Percentiles rank a stretch among this genome's conserved stretches.
These are phyloP conservation scores for Erysimum cheiri DNA, from an alignment of 441 rosid species.

Conservation along the genomic window DNA sequence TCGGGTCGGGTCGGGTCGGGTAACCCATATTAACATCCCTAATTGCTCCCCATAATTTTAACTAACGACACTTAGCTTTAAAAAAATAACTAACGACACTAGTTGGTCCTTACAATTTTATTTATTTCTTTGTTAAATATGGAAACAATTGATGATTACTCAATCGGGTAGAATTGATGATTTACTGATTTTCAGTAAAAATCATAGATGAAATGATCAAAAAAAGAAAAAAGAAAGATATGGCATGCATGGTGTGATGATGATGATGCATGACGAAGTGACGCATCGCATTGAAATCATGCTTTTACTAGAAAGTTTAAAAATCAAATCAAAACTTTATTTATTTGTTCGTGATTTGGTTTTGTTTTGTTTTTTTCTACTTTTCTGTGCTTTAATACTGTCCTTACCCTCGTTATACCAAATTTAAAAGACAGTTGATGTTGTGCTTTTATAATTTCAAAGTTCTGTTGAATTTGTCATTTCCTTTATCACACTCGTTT, in stretches of 20 bases:
- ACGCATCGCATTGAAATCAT: slow-evolving; percentile 37
- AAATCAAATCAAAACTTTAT: slow-evolving; percentile 42
- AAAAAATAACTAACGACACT: too few species aligned
- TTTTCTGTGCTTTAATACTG: slow-evolving; percentile 38
- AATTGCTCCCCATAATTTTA: too few species aligned
- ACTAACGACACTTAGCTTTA: too few species aligned
- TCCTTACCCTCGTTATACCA: slow-evolving; percentile 33
- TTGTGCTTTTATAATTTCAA: too few species aligned
- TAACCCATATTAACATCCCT: too few species aligned
- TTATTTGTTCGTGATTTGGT: too few species aligned
- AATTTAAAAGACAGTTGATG: slow-evolving; percentile 40
- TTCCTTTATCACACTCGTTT: slow-evolving; percentile 27
- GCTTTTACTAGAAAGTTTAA: slow-evolving; percentile 35
- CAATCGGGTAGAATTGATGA: too few species aligned
- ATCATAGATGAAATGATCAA: background rate
- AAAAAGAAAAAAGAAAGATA: background rate
- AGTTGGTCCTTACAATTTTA: too few species aligned
- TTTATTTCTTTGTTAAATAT: too few species aligned
- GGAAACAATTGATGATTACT: too few species aligned
- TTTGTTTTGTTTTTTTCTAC: slow-evolving; percentile 24
- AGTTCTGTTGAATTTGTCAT: slow-evolving; percentile 21
- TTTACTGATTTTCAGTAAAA: slow-evolving; percentile 2
- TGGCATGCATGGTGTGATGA: slow-evolving; percentile 29
- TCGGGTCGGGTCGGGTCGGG: too few species aligned
- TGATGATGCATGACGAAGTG: slow-evolving; percentile 38